These are phyloP conservation scores for Penicillium parvum DNA, from an alignment of 495 filamentous ascomycete species.

Conservation along the genomic window DNA sequence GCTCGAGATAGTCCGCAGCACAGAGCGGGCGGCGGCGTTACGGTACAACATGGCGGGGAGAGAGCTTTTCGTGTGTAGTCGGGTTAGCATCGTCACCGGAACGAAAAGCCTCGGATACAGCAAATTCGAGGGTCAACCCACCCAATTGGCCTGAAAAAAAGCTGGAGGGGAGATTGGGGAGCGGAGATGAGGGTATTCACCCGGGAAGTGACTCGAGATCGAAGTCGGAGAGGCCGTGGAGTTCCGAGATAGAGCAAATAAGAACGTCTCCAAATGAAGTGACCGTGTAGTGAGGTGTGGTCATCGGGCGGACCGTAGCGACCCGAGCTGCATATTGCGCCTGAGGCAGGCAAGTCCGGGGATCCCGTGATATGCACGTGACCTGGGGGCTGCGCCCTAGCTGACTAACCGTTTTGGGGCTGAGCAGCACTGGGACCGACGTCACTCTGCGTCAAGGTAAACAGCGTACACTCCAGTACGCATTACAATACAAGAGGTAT, in stretches of 20 bases:
- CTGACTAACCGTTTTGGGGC: conserved; percentile 9
- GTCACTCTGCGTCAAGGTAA: conserved; percentile 31
- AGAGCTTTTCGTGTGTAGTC: conserved; percentile 37
- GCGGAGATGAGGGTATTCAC: conserved; percentile 38
- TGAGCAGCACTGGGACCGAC: conserved; percentile 24
- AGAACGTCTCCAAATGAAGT: conserved; percentile 35
- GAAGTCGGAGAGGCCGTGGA: conserved; percentile 31
- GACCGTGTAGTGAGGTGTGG: conserved; percentile 40
- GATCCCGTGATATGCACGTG: conserved; percentile 14
- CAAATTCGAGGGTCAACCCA: conserved; percentile 13
- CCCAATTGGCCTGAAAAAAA: conserved; percentile 37
- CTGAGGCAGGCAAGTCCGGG: conserved; percentile 24
- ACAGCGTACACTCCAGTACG: conserved; percentile 23
- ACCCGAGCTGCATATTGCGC: conserved; percentile 29
- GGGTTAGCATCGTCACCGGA: conserved; percentile 28
- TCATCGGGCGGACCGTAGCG: conserved; percentile 28
- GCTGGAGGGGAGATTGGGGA: conserved; percentile 21
- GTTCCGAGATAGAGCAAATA: conserved; percentile 35
- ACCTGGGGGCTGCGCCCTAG: conserved; percentile 25
- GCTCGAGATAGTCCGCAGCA: conserved; percentile 44
- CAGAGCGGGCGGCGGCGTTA: conserved; percentile 43
- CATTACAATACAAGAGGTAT: conserved; percentile 11
- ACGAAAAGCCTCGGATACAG: conserved; percentile 35
- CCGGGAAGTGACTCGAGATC: conserved; percentile 30
- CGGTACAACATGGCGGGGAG: conserved; percentile 46